These are phyloP conservation scores for Candida namnaoensis DNA, from an alignment of 805 yeast species.

Conservation along the genomic window DNA sequence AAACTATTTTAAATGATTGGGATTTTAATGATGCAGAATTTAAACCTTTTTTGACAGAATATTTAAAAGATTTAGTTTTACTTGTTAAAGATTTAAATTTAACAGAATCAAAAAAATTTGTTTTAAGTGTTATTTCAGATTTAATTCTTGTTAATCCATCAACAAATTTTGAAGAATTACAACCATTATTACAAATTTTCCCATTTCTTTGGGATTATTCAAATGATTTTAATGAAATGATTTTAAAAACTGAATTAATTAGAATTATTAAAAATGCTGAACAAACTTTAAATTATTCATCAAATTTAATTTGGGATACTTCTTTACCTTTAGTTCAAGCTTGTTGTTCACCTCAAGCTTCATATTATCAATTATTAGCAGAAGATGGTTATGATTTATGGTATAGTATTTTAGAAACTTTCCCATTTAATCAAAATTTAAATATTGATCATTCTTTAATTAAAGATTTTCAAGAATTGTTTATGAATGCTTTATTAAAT, in stretches of 20 bases:
- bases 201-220: conserved; percentile 73
- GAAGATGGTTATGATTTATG: conserved; percentile 89
- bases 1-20: conserved; percentile 75
- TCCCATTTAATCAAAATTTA: conserved; percentile 27
- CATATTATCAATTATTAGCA: conserved; percentile 45
- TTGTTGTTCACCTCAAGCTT: conserved; percentile 55
- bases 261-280: conserved; percentile 52
- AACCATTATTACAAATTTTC: conserved; percentile 44
- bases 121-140: conserved; percentile 59
- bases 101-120: conserved; percentile 71
- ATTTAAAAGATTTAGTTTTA: conserved; percentile 38
- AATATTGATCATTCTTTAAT: conserved; percentile 10
- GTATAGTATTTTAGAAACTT: conserved; percentile 59
- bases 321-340: conserved; percentile 55
- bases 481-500: conserved; percentile 50
- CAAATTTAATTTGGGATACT: conserved; percentile 39
- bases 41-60: conserved; percentile 50
- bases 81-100: conserved; percentile 41
- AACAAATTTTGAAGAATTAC: conserved; percentile 40
- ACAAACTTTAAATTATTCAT: conserved; percentile 45
- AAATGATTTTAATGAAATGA: conserved; percentile 30
- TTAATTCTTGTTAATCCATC: conserved; percentile 60
- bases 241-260: conserved; percentile 39
- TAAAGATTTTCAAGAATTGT: conserved; percentile 18
- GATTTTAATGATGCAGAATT: conserved; percentile 67